These are phyloP conservation scores for Phaeomoniella chlamydospora DNA, from an alignment of 2,329 filamentous ascomycete species.

Conservation along the genomic window DNA sequence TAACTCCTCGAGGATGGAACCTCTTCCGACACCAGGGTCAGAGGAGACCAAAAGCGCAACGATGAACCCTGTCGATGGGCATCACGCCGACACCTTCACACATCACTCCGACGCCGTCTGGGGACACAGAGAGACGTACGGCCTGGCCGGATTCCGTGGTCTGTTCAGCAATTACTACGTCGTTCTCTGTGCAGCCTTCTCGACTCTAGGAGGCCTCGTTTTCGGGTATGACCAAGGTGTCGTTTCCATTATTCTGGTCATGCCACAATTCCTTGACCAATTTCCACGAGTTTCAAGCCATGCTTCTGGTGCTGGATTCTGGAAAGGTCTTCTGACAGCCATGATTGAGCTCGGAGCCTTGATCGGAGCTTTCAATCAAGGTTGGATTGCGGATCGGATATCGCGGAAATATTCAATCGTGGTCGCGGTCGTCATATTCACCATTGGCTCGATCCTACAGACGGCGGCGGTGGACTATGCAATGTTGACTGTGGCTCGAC, in stretches of 20 bases:
- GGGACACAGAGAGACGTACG: conserved; percentile 17
- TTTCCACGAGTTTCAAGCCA: conserved; percentile 28
- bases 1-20: too few species aligned
- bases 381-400: conserved; percentile 37
- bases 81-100: too few species aligned
- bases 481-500: conserved; percentile 34
- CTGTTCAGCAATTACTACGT: conserved; percentile 35
- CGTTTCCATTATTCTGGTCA: conserved; percentile 32
- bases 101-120: conserved; percentile 19
- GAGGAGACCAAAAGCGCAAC: too few species aligned
- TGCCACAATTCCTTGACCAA: conserved; percentile 33
- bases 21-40: too few species aligned
- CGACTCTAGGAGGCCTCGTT: conserved; percentile 33
- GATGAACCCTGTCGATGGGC: too few species aligned
- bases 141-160: conserved; percentile 26
- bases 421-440: conserved; percentile 36
- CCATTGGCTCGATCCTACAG: conserved; percentile 35
- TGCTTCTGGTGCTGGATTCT: conserved; percentile 22
- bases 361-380: conserved; percentile 28
- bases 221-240: conserved; percentile 35
- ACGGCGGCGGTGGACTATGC: conserved; percentile 34
- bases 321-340: conserved; percentile 34
- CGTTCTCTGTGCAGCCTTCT: conserved; percentile 34
- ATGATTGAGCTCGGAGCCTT: conserved; percentile 42
- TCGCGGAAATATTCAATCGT: conserved; percentile 38